phyloP scores from a whole-genome alignment of 2,329 filamentous ascomycete species.

The Lachnum nothofagi region DNA sequence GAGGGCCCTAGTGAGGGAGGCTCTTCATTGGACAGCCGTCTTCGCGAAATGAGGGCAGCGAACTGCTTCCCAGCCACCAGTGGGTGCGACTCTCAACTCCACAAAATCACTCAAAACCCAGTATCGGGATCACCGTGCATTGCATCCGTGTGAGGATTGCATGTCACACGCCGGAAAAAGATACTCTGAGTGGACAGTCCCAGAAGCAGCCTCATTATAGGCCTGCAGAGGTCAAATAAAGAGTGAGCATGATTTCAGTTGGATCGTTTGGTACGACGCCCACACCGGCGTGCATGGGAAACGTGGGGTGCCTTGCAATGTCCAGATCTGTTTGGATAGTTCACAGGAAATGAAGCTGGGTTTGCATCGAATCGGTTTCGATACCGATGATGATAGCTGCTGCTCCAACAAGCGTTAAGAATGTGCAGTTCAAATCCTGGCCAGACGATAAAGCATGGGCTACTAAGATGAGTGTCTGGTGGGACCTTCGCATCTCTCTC shows the following conservation, averaged over 20 bases:
- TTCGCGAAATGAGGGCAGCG: neutral
- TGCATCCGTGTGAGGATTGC: constrained; percentile 5
- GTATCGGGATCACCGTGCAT: neutral
- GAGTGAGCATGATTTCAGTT: neutral
- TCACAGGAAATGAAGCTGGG: neutral
- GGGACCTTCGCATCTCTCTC: neutral
- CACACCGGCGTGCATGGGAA: neutral
- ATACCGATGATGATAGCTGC: neutral
- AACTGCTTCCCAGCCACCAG: neutral
- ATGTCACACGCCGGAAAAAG: neutral
- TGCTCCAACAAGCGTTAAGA: neutral
- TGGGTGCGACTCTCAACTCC: neutral
- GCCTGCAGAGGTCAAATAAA: neutral
- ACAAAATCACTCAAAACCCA: neutral
- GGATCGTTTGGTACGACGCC: neutral
- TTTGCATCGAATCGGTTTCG: neutral
- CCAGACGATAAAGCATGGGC: too few species aligned
- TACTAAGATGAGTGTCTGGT: neutral
- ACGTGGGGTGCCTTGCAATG: neutral
- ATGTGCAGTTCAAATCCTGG: neutral
- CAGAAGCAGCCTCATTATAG: neutral
- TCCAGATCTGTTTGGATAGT: neutral
- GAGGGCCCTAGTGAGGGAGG: neutral
- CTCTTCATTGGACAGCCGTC: neutral
- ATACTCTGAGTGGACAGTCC: neutral